A percentile compares a stretch with the other conserved stretches of the same genome.
These are phyloP conservation scores for Abrus precatorius DNA, from an alignment of 306 rosid genomes.

Conservation along the genomic window DNA sequence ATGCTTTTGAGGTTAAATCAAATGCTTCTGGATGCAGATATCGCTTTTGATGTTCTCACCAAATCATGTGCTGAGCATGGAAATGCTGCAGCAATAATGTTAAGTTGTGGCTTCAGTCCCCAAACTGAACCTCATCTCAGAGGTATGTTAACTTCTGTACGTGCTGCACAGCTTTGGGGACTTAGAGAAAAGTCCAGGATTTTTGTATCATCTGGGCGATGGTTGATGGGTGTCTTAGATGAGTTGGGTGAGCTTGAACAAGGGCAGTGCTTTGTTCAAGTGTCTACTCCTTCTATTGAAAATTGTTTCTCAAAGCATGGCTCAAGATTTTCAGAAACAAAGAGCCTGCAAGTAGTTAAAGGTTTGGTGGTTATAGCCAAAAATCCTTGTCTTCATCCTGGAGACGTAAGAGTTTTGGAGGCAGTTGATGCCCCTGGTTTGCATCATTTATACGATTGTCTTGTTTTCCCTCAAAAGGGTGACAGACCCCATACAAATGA, in stretches of 20 bases:
- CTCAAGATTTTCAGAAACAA: slow-evolving; percentile 63
- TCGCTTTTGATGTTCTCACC: slow-evolving; percentile 80
- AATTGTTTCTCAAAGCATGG: slow-evolving; percentile 90
- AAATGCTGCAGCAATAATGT: slow-evolving; percentile 87
- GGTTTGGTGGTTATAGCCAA: slow-evolving; percentile 80
- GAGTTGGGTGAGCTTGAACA: slow-evolving; percentile 75
- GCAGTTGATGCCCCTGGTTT: slow-evolving; percentile 85
- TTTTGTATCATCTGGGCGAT: slow-evolving; percentile 82
- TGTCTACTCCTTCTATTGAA: slow-evolving; percentile 75
- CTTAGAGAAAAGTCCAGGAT: slow-evolving; percentile 90
- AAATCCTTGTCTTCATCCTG: slow-evolving; percentile 96
- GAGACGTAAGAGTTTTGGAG: slow-evolving; percentile 86
- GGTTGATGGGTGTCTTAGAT: slow-evolving; percentile 93
- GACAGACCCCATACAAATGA: slow-evolving; percentile 91
- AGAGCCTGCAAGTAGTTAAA: slow-evolving; percentile 65
- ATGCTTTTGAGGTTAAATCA: slow-evolving; percentile 70
- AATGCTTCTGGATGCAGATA: slow-evolving; percentile 71
- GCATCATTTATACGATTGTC: slow-evolving; percentile 83
- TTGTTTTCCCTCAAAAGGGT: slow-evolving; percentile 91
- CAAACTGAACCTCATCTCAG: slow-evolving; percentile 86
- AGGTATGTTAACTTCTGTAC: slow-evolving; percentile 78
- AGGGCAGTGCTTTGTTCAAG: slow-evolving; percentile 90
- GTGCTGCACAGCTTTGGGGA: slow-evolving; percentile 88
- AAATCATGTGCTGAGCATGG: slow-evolving; percentile 88
- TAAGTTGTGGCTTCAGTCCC: slow-evolving; percentile 91